Evolutionary conservation across 2,329 filamentous ascomycete species (phyloP), one percentile per base, ranked within the genome.

Genomic region (Penicillium sp.): DNA sequence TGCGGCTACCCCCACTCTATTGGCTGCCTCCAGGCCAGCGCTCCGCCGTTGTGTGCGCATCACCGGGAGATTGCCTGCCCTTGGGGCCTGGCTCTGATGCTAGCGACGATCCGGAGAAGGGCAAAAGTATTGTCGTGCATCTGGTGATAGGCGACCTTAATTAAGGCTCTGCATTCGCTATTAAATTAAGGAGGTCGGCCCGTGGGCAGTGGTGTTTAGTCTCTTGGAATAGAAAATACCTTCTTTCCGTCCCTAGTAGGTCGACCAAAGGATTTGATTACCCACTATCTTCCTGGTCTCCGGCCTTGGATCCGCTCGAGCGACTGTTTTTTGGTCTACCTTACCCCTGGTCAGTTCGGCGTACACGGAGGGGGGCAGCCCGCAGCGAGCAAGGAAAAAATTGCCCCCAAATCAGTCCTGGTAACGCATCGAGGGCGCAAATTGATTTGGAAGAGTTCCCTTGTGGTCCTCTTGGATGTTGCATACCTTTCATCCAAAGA

Each of bases 41-140:
- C 61, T 57, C 54, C 51, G 63, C 60, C 61, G 58, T 65, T 68
- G 54, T 56, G 55, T 65, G 55, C 52, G 53, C 55, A 64, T 63
- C 52, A 40, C 49, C 56, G 58, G 58, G 55, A 62, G 53, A 61
- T 59, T 64, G 52, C 53, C 55, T 62, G 51, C 43, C 49, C 45
- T 54, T 52, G 56, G 35, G 55, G 63, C 42, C 56, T 61, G 59
- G 57, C 53, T 59, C 54, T 58, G 19, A 58, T 62, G 56, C 61
- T 55, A 58, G 57, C 38, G 65, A 61, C 58, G 58, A 66, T 65
- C 64, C 51, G 65, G 65, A 66, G 65, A 65, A 64, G 28, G 46
- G 42, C 52, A 52, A 57, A 25, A 40, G 35, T 38, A 38, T 22
- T 16, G 16, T 53, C 19, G 40, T 40, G 48, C 48, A 28, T 19